phyloP scores from a whole-genome alignment of 495 filamentous ascomycete genomes.

The Barbatosphaeria neglecta region DNA sequence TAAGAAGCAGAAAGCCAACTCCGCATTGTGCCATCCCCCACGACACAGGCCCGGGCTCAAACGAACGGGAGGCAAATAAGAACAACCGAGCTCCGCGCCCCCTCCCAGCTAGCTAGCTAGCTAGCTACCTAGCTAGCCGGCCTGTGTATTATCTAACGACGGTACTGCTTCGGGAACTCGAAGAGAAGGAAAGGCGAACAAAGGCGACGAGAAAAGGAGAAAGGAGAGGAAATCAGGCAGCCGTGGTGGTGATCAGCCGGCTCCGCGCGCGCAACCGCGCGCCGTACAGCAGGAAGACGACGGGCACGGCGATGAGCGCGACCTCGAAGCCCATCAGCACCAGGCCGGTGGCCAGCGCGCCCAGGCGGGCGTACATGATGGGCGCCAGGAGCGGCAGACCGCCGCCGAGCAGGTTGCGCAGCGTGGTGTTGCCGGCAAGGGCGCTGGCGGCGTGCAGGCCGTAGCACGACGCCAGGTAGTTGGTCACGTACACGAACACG shows the following conservation, averaged over 20 bases:
- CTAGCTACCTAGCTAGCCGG: too few species aligned
- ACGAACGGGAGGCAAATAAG: too few species aligned
- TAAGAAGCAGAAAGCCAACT: too few species aligned
- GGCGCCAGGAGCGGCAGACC: background rate
- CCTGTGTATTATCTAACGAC: too few species aligned
- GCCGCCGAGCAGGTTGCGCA: background rate
- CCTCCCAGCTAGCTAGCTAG: too few species aligned
- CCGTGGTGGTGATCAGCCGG: background rate
- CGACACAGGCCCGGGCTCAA: too few species aligned
- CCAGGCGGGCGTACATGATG: background rate
- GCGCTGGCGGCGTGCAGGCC: background rate
- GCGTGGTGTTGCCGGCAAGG: background rate
- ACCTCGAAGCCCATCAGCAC: background rate
- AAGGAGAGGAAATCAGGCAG: too few species aligned
- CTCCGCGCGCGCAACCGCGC: background rate
- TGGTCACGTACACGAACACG: background rate
- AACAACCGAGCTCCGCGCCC: too few species aligned
- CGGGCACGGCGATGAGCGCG: background rate
- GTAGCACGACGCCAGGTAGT: background rate
- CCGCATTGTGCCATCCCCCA: too few species aligned
- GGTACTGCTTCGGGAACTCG: too few species aligned
- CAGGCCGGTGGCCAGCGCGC: background rate
- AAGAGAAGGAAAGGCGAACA: too few species aligned
- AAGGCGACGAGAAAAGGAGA: too few species aligned
- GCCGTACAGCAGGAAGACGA: background rate